Percentiles rank a stretch among this genome's conserved stretches.
Evolutionary conservation across 768 basidiomycete genomes (phyloP).

Genomic region (Leccinum broughii): DNA sequence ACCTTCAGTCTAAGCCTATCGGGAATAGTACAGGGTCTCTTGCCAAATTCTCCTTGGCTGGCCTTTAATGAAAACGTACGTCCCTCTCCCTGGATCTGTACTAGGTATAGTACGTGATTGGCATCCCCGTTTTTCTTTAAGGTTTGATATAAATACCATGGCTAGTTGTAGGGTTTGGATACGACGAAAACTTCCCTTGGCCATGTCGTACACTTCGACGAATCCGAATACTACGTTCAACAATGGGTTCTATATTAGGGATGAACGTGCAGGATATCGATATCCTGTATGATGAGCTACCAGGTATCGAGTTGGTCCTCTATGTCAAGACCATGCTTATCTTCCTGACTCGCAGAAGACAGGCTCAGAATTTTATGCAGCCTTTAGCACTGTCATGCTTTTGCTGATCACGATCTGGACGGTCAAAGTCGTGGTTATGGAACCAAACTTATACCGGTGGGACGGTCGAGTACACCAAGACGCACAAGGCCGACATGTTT

Average conservation of each 20-base stretch:
- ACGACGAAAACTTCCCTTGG: not conserved
- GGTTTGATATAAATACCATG: not conserved
- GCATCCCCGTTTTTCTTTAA: too few species aligned
- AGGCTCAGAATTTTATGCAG: conserved; percentile 11
- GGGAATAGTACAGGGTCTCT: not conserved
- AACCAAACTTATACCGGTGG: conserved; percentile 35
- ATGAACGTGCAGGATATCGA: conserved; percentile 14
- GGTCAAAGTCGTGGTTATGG: conserved; percentile 33
- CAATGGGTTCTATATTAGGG: conserved; percentile 15
- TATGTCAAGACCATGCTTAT: conserved; percentile 19
- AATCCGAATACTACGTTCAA: conserved; percentile 3
- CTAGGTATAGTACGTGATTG: too few species aligned
- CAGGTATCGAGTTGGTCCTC: conserved; percentile 6
- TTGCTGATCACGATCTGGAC: not conserved
- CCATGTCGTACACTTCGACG: conserved; percentile 2
- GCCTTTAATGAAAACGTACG: not conserved
- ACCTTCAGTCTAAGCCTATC: not conserved
- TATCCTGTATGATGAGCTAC: conserved; percentile 17
- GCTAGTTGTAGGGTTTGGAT: too few species aligned
- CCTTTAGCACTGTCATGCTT: not conserved
- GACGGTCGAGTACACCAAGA: conserved; percentile 27
- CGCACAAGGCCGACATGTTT: conserved; percentile 20
- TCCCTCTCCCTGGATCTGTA: not conserved
- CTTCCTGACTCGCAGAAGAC: not conserved
- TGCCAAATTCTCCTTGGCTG: not conserved